Evolutionary conservation across 1,139 yeast genomes (phyloP), one percentile per base, ranked within the genome.

Genomic region (Yamadazyma conglobata): DNA sequence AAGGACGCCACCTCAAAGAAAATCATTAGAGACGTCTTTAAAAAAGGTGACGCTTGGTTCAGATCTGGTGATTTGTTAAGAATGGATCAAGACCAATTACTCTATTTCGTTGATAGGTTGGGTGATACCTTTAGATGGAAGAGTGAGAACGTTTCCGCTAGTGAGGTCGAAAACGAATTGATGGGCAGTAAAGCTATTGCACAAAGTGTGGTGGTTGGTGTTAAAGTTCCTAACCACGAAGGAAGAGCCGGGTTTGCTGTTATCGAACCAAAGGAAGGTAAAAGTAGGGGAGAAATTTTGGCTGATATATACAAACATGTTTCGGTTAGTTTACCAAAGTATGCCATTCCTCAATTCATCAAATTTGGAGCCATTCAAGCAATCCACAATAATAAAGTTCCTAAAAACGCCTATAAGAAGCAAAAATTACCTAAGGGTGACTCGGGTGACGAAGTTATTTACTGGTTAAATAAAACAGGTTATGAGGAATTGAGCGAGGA

Each of bases 91-190:
- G 73, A 81, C 43, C 84, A 88, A 1, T 63, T 82, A 45, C 66
- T 84, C 48, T 87, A 83, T 58, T 91, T 91, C 56, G 88, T 87
- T 28, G 98, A 89, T 60, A 68, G 98, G 50, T 64, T 89, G 52
- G 98, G 98, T 22, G 98, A 91, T 53, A 89, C 97, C 0, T 91
- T 84, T 66, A 73, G 98, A 46, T 91, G 97, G 97, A 89, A 88
- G 60, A 84, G 95, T 3, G 98, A 91, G 60, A 89, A 91, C 58
- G 96, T 91, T 20, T 79, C 93, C 19, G 88, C 97, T 7, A 80
- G 89, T 25, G 96, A 91, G 58, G 96, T 91, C 24, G 97, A 89
- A 54, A 85, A 82, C 52, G 76, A 72, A 45, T 54, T 74, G 24
- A 61, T 70, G 59, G 84, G 83, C n/a, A 66, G 73, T 15, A 51